Base-by-base conservation (phyloP, 73 alveolate species). In the Paramecium bursaria region DNA sequence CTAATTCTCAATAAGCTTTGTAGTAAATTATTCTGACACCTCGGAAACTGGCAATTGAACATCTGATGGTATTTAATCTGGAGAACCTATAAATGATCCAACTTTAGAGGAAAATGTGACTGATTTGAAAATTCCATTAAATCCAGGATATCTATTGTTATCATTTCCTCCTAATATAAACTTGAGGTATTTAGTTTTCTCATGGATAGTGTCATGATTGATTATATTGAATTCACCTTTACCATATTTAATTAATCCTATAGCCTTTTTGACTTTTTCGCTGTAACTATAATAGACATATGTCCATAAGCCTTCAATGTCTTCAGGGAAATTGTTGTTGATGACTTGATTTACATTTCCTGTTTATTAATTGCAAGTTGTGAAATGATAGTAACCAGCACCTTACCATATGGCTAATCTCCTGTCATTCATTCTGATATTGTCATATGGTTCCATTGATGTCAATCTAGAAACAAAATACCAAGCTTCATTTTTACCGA, bases 261-360 rank as follows among this genome's bases (percentile, higher is more conserved):
- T 30, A 0, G 76, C 76, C 51, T 5, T 57, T 17, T 30, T 6
- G 15, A 6, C 33, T 57, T 57, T 17, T 57, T 57, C 33, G 15
- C 26, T 57, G 15, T 57, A 57, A 2, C 74, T 33, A 44, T 73
- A 73, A 48, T 73, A 47, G 0, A 73, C 39, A 11, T 46, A 73
- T 0, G 86, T 73, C 86, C 86, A 73, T 7, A 73, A 27, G 11
- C 86, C 86, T 15, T 73, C 86, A 46, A 73, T 73, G 17, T 73
- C 86, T 46, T 73, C 21, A 10, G 86, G 86, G 27, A 46, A 74
- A 48, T 74, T 49, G 4, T 46, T 54, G 46, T 74, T 74, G 26
- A 29, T 21, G n/a, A 74, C 11, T 0, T 46, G 75, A 48, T 74
- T 74, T 2, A 55, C 73, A 4, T 22, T 48, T 17, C 19, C 21